Percentiles rank a stretch among this genome's conserved stretches.
Evolutionary conservation across 2,329 filamentous ascomycete species (phyloP).

Genomic region (Chrysosporium queenslandicum): DNA sequence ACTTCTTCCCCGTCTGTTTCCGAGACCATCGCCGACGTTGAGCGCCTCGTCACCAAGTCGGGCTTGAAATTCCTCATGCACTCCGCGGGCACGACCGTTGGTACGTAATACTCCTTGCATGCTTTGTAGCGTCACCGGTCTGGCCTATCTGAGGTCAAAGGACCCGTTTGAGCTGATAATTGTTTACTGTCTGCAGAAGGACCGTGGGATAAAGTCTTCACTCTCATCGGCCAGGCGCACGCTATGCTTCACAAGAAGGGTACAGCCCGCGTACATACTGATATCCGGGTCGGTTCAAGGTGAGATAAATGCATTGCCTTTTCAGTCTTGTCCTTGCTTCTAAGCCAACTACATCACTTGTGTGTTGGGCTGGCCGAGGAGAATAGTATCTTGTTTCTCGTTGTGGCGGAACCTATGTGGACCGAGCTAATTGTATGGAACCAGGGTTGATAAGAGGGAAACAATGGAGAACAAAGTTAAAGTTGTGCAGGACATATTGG

Average conservation of each 20-base stretch:
- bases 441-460: slow-evolving; percentile 75
- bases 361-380: not conserved
- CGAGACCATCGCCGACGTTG: slow-evolving; percentile 77
- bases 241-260: slow-evolving; percentile 64
- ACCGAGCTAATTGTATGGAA: not conserved
- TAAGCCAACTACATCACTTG: not conserved
- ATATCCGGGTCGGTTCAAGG: slow-evolving; percentile 76
- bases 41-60: slow-evolving; percentile 69
- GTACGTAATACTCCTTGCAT: slow-evolving; percentile 42
- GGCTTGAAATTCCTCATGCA: slow-evolving; percentile 83
- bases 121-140: not conserved
- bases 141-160: no score
- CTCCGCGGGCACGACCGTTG: slow-evolving; percentile 83
- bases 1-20: slow-evolving; percentile 67
- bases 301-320: slow-evolving; percentile 25
- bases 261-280: slow-evolving; percentile 74
- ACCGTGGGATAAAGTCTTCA: slow-evolving; percentile 79
- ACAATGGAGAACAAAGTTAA: slow-evolving; percentile 69
- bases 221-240: slow-evolving; percentile 76
- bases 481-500: slow-evolving; percentile 47
- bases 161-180: no score
- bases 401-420: not conserved
- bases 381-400: not conserved
- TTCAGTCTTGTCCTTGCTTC: not conserved
- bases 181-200: slow-evolving; percentile 64